Base-by-base conservation (phyloP, 306 rosid genomes). In the Quercus engelmannii region DNA sequence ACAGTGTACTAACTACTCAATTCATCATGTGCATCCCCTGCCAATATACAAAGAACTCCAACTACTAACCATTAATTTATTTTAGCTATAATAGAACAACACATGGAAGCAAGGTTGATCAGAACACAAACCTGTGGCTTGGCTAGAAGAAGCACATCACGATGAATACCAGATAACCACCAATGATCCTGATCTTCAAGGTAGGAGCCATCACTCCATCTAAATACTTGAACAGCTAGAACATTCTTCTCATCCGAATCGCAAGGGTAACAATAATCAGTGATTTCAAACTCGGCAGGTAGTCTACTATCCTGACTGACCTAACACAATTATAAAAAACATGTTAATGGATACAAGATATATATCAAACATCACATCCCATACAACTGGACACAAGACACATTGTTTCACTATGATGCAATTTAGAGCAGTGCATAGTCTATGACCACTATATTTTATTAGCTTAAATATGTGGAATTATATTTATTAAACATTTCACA, bases 111-210 rank as follows among this genome's bases (percentile, higher is more conserved):
- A 76, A 73, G 12, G 54, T 59, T 69, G 43, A 75, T 71, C 59
- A 67, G 54, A 78, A 85, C 72, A 76, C 64, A 78, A 80, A 92
- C 99, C 95, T 92, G 79, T 8, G 99, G 99, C 86, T 95, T 92
- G 74, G 98, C 78, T 61, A 95, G 87, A 82, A 95, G 99, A 77
- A 92, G 91, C 75, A 95, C 99, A 65, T 95, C 97, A 46, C 98
- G 97, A 81, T 92, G 99, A 80, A 95, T 90, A 35, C 98, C 99
- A 23, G 99, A 92, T 79, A 95, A 73, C 91, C 98, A 85, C 98
- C 99, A 95, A 28, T 95, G 99, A 74, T 95, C 99, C 87, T 95
- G 98, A 83, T 95, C 99, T 88, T 95, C 99, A 65, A 95, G 96
- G 85, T 95, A 95, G 82, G 92, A 82, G 20, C 99, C 99, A 74